phyloP scores from a whole-genome alignment of 2,329 filamentous ascomycete species.

The Curvularia hawaiiensis region DNA sequence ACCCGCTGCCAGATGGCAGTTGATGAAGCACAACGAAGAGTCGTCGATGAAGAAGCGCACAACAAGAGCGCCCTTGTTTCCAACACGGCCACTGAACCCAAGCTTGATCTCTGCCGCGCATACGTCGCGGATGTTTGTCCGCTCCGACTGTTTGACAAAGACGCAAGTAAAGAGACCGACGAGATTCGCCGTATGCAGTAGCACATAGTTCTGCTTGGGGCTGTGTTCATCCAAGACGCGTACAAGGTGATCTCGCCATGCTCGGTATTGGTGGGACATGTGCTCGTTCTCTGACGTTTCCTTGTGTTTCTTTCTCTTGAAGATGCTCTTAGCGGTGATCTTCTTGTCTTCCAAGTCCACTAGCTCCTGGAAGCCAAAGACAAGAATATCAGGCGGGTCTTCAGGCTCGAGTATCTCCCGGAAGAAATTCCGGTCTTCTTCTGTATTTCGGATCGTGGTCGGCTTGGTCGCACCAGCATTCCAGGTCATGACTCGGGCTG shows the following conservation, averaged over 20 bases:
- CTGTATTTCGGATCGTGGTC: slow-evolving; percentile 72
- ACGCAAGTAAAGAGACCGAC: slow-evolving; percentile 96
- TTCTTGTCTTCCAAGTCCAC: slow-evolving; percentile 98
- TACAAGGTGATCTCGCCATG: slow-evolving; percentile 91
- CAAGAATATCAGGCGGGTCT: slow-evolving; percentile 81
- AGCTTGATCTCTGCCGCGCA: slow-evolving; percentile 87
- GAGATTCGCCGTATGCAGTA: slow-evolving; percentile 86
- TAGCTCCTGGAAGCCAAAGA: slow-evolving; percentile 98
- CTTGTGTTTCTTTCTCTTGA: slow-evolving; percentile 78
- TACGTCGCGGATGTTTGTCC: slow-evolving; percentile 76
- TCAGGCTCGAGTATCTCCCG: slow-evolving; percentile 77
- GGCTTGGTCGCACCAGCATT: slow-evolving; percentile 98
- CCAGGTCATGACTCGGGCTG: slow-evolving; percentile 86
- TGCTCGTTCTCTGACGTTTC: slow-evolving; percentile 83
- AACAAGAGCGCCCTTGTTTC: slow-evolving; percentile 93
- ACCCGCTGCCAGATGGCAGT: slow-evolving; percentile 94
- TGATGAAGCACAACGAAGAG: slow-evolving; percentile 92
- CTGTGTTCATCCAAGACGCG: slow-evolving; percentile 83
- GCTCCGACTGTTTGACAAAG: slow-evolving; percentile 83
- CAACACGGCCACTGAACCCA: slow-evolving; percentile 92
- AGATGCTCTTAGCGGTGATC: slow-evolving; percentile 91
- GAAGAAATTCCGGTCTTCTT: slow-evolving; percentile 77
- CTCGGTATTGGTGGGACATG: slow-evolving; percentile 97
- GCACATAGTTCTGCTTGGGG: slow-evolving; percentile 77
- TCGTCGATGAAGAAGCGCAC: slow-evolving; percentile 94